Conservation (phyloP, 2,329 filamentous ascomycete species). For the Pseudocercospora vitis region DNA sequence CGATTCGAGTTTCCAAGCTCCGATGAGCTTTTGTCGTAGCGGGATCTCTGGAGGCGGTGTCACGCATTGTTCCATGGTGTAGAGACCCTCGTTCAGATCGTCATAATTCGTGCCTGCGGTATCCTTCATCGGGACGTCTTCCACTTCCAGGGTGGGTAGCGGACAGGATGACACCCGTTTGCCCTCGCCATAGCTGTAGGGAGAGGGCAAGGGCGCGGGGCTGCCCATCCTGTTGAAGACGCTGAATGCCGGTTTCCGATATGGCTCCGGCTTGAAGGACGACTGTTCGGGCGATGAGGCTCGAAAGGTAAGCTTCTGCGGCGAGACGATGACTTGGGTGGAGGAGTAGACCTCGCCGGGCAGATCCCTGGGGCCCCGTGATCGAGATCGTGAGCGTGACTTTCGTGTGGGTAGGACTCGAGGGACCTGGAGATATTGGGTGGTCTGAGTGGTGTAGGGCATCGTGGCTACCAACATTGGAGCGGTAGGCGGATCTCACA, state of each 20-base stretch:
- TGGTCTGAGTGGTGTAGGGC: slow-evolving; percentile 21
- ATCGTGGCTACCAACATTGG: slow-evolving; percentile 22
- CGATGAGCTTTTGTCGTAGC: slow-evolving; percentile 38
- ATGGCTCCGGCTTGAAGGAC: slow-evolving; percentile 26
- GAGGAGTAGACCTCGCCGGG: slow-evolving; percentile 28
- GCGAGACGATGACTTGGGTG: slow-evolving; percentile 28
- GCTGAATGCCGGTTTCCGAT: slow-evolving; percentile 15
- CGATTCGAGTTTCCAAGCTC: slow-evolving; percentile 42
- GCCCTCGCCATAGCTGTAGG: slow-evolving; percentile 21
- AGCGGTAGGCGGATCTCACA: slow-evolving; percentile 10
- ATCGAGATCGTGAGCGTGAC: slow-evolving; percentile 36
- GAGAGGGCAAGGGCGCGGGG: slow-evolving; percentile 9
- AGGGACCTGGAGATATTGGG: slow-evolving; percentile 41
- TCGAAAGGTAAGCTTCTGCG: slow-evolving; percentile 30
- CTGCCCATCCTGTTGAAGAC: slow-evolving; percentile 20
- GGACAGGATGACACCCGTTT: slow-evolving; percentile 14
- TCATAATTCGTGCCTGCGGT: slow-evolving; percentile 33
- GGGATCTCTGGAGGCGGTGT: slow-evolving; percentile 35
- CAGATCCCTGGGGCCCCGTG: slow-evolving; percentile 29
- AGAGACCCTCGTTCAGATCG: slow-evolving; percentile 38
- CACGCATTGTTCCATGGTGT: slow-evolving; percentile 33
- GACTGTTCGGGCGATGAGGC: slow-evolving; percentile 19
- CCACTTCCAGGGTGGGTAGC: slow-evolving; percentile 15
- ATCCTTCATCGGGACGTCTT: slow-evolving; percentile 21
- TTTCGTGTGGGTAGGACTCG: slow-evolving; percentile 37